Evolutionary conservation across 495 filamentous ascomycete species (phyloP), one percentile per base, ranked within the genome.

Genomic region (Glutinoglossum americanum): DNA sequence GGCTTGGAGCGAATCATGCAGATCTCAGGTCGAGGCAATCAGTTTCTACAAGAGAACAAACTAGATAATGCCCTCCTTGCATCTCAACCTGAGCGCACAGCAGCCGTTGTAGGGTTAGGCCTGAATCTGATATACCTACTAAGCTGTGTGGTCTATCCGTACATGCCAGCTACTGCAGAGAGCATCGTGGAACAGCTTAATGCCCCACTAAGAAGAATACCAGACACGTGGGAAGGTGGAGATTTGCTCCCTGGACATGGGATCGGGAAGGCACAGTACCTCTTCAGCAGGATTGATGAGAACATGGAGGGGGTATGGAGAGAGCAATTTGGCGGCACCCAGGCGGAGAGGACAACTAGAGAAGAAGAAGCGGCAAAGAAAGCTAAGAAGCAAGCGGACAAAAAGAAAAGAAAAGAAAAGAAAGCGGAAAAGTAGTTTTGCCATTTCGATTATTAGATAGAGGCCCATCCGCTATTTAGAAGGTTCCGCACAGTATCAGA

Each of bases 261-360:
- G 62, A 81, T 97, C 59, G 85, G 87, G 61, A 85, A 84, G 65
- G 80, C 90, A 1, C 74, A 77, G 59, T 84, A 89, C 61, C 74
- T 97, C 35, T 97, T 97, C 73, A 76, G 78, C n/a, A 73, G 72
- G 53, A 94, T 95, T 60, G 83, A 89, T 56, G 75, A 82, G 19
- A 83, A 83, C 71, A 90, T 87, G 71, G 83, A 82, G 21, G 74
- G 81, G 25, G 81, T 87, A 65, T 97, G 90, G 90, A 79, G 81
- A 56, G 78, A 81, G 39, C 71, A 73, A 63, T 97, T 84, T 65
- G 89, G 90, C 35, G 87, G 87, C 32, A 82, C 77, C 0, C 78
- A 85, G 64, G 82, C 78, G 57, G 72, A 78, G 55, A 63, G 74
- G 32, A 67, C 74, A 59, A 75, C 74, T 64, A 78, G 85, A 66